Evolutionary conservation across 2,329 filamentous ascomycete genomes (phyloP).

Genomic region (Paramyrothecium roridum): DNA sequence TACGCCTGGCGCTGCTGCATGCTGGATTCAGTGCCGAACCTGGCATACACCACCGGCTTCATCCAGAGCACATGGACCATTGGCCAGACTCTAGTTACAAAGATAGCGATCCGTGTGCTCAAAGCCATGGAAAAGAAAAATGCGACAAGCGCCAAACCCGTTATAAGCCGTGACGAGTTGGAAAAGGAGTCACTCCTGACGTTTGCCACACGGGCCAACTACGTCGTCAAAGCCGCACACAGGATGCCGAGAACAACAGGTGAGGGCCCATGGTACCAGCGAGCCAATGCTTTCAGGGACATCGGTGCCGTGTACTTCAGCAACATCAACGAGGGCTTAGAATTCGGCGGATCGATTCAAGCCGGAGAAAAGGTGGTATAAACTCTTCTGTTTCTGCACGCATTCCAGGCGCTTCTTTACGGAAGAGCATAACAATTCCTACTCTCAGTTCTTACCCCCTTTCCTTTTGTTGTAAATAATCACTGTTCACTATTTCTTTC

Average conservation of each 20-base stretch:
- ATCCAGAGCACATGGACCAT: constrained; percentile 66
- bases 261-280: constrained; percentile 31
- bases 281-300: constrained; percentile 5
- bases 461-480: too few species aligned
- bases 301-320: background rate
- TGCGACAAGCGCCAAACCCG: constrained; percentile 42
- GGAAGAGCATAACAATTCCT: too few species aligned
- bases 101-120: constrained; percentile 46
- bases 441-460: too few species aligned
- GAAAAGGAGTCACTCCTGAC: constrained; percentile 21
- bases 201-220: constrained; percentile 23
- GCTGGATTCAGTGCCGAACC: constrained; percentile 65
- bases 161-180: constrained; percentile 22
- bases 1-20: constrained; percentile 64
- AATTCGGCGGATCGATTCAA: background rate
- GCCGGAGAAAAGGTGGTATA: background rate
- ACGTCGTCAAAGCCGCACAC: constrained; percentile 31
- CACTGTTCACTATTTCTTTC: too few species aligned
- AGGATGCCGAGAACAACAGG: constrained; percentile 32
- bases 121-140: constrained; percentile 48
- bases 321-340: background rate
- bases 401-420: too few species aligned
- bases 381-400: background rate
- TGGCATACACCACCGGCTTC: constrained; percentile 61
- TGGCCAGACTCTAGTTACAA: constrained; percentile 52